A percentile compares a stretch with the other conserved stretches of the same genome.
Conservation (phyloP, 2,329 filamentous ascomycete species). For the Paraconiothyrium sp. region DNA sequence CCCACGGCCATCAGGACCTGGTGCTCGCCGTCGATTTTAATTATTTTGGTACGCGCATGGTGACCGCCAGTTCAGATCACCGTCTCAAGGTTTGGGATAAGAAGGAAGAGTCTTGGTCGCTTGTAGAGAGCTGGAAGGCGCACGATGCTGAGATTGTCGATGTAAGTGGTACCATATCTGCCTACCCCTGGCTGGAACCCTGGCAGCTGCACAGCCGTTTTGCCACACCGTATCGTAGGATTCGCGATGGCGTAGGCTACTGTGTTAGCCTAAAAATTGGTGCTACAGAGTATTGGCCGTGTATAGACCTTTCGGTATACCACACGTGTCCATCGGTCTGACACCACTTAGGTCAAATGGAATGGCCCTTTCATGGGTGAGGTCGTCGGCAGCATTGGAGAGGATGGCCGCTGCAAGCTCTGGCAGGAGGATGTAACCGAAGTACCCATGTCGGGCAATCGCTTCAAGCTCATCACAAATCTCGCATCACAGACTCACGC, state of each 20-base stretch:
- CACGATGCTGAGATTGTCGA: slow-evolving; percentile 91
- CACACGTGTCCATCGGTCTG: slow-evolving; percentile 22
- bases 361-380: slow-evolving; percentile 90
- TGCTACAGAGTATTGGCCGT: background rate
- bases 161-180: slow-evolving; percentile 60
- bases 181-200: slow-evolving; percentile 24
- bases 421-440: slow-evolving; percentile 92
- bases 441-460: slow-evolving; percentile 74
- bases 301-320: background rate
- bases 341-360: slow-evolving; percentile 78
- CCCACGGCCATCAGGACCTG: slow-evolving; percentile 80
- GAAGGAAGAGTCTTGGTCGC: slow-evolving; percentile 77
- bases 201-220: slow-evolving; percentile 30
- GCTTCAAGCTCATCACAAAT: slow-evolving; percentile 78
- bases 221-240: slow-evolving; percentile 23
- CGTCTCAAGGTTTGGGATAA: slow-evolving; percentile 91
- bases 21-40: slow-evolving; percentile 91
- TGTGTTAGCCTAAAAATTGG: slow-evolving; percentile 1
- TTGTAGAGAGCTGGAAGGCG: slow-evolving; percentile 88
- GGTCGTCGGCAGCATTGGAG: slow-evolving; percentile 85
- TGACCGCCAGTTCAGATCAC: slow-evolving; percentile 90
- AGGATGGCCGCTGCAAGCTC: slow-evolving; percentile 88
- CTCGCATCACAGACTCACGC: slow-evolving; percentile 73
- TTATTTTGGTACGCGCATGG: slow-evolving; percentile 88
- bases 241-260: background rate